A percentile compares a stretch with the other conserved stretches of the same genome.
These are phyloP conservation scores for Spathaspora boniae DNA, from an alignment of 805 yeast species.

Conservation along the genomic window DNA sequence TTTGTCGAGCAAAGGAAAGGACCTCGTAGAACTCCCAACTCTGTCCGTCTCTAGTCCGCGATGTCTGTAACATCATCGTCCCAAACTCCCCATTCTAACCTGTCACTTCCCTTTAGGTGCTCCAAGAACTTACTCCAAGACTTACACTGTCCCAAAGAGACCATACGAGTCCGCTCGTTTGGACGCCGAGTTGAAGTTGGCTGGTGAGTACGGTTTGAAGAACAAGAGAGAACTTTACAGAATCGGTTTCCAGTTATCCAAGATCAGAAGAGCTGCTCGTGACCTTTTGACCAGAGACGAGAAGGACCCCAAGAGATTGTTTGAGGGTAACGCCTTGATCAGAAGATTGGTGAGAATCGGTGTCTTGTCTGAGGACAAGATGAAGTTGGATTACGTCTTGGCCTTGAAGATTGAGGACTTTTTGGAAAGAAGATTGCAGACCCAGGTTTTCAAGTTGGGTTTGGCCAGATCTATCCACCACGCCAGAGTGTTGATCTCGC, in stretches of 20 bases:
- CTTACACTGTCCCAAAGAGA: slow-evolving; percentile 99
- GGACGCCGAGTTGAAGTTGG: slow-evolving; percentile 98
- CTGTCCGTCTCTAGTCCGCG: background rate
- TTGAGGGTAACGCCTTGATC: slow-evolving; percentile 99
- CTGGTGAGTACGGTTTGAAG: slow-evolving; percentile 99
- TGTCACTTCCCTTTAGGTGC: slow-evolving; percentile 67
- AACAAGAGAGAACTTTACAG: slow-evolving; percentile 99
- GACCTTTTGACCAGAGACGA: slow-evolving; percentile 99
- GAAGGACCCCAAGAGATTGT: slow-evolving; percentile 99
- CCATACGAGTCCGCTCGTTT: slow-evolving; percentile 99
- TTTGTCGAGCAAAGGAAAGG: too few relatives aligned
- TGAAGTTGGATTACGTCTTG: slow-evolving; percentile 99
- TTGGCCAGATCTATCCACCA: slow-evolving; percentile 99
- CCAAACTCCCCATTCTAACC: slow-evolving; percentile 28
- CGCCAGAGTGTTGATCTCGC: slow-evolving; percentile 98
- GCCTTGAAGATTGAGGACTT: slow-evolving; percentile 98
- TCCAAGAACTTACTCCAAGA: slow-evolving; percentile 99
- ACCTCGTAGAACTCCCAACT: too few relatives aligned
- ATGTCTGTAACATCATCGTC: slow-evolving; percentile 1
- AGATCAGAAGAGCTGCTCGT: slow-evolving; percentile 99
- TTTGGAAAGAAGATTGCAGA: slow-evolving; percentile 99
- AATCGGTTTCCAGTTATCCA: slow-evolving; percentile 98
- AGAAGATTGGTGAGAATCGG: slow-evolving; percentile 99
- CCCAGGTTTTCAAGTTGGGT: slow-evolving; percentile 99
- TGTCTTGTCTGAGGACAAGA: slow-evolving; percentile 98